phyloP scores from a whole-genome alignment of 352 stramenopile genomes.

The Phytophthora lateralis region DNA sequence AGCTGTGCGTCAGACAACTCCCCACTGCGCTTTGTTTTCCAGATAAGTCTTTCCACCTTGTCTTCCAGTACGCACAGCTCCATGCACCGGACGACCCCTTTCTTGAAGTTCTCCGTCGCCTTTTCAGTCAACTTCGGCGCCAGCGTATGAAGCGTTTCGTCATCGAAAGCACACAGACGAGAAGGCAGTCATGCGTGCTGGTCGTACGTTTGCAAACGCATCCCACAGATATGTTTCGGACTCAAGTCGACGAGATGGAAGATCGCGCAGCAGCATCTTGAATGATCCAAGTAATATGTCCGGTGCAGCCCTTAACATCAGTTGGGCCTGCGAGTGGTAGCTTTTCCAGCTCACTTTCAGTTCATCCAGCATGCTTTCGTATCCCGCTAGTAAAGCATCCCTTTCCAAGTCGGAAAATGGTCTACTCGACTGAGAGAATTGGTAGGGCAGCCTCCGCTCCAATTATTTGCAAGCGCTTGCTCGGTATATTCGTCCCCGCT shows the following conservation, averaged over 20 bases:
- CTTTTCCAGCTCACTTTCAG: constrained; percentile 48
- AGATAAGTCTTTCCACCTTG: constrained; percentile 56
- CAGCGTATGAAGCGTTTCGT: constrained; percentile 36
- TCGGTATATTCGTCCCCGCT: constrained; percentile 34
- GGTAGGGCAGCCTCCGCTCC: constrained; percentile 49
- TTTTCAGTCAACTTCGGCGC: constrained; percentile 29
- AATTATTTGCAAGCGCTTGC: constrained; percentile 47
- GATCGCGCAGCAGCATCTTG: constrained; percentile 17
- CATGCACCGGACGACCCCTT: constrained; percentile 54
- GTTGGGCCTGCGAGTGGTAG: constrained; percentile 32
- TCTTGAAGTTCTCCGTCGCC: constrained; percentile 3
- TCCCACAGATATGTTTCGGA: constrained; percentile 30
- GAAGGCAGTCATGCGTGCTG: constrained; percentile 23
- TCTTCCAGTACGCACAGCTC: constrained; percentile 82
- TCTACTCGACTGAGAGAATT: constrained; percentile 39
- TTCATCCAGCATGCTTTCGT: constrained; percentile 40
- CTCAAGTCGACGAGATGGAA: constrained; percentile 14
- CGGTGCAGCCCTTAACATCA: constrained; percentile 5
- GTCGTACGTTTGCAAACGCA: constrained; percentile 3
- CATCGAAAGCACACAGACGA: constrained; percentile 38
- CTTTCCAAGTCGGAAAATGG: constrained; percentile 37
- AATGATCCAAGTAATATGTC: constrained; percentile 12
- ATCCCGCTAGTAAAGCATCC: constrained; percentile 30
- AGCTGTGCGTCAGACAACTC: constrained; percentile 34
- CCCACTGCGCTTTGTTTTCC: constrained; percentile 3